Base-by-base conservation (phyloP, 257 asterid genomes). In the Nicotiana tomentosiformis region DNA sequence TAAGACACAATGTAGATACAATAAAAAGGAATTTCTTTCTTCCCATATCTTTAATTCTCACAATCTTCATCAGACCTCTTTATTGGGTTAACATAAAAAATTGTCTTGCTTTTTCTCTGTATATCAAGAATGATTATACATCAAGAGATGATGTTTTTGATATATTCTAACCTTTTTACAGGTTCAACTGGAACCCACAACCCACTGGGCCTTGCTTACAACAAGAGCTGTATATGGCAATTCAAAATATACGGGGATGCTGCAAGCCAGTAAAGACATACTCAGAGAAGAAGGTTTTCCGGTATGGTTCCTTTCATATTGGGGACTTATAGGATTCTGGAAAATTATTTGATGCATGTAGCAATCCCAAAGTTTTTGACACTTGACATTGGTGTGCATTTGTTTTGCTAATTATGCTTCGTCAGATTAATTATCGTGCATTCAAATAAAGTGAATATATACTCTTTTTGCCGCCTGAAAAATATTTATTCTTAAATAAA, bases 181-280 rank as follows among this genome's bases (percentile, higher is more conserved):
- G 99, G 99, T 95, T 92, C 99, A 95, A 81, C 88, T 94, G 81
- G 99, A 95, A 85, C 99, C 99, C 76, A 95, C 98, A 11, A 81
- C 94, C 4, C 92, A 88, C 30, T 93, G 98, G 99, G 89, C 94
- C 82, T 86, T 93, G 87, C 93, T 94, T 84, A 89, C 88, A 39
- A 89, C 88, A 49, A 89, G 89, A 82, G 87, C 84, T 81, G 89
- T 81, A 16, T 89, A 83, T 77, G 89, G 85, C 70, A 90, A 85
- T 65, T 91, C 99, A 10, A 95, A 95, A 86, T 95, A 95, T 80
- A 93, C 92, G 11, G 89, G 99, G 72, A 93, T 95, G 94, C 82
- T 92, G 87, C 99, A 95, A 88, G 99, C 99, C 81, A 83, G 95
- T 79, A 94, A 85, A 89, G 97, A 93, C 93, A 95, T 94, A 77